Evolutionary conservation across 352 stramenopile genomes (phyloP).

Genomic region (Phytophthora idaei): DNA sequence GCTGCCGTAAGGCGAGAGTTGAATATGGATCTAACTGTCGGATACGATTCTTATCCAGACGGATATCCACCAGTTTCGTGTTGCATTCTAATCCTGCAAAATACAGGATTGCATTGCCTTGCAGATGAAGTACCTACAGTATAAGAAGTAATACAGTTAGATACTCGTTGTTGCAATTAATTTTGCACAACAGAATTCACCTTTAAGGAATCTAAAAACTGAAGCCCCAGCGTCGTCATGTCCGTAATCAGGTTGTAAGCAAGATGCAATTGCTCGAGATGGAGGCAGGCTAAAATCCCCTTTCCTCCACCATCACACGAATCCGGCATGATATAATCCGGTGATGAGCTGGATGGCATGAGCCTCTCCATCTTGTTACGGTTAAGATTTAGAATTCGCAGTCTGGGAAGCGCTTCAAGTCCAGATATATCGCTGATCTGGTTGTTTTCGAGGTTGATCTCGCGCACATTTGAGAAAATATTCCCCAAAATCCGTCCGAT

Average conservation of each 20-base stretch:
- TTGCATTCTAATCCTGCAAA: slow-evolving; percentile 69
- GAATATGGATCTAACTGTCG: slow-evolving; percentile 72
- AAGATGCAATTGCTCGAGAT: slow-evolving; percentile 76
- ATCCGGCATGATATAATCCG: slow-evolving; percentile 36
- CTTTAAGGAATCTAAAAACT: slow-evolving; percentile 72
- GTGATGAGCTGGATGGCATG: slow-evolving; percentile 20
- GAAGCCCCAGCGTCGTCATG: slow-evolving; percentile 69
- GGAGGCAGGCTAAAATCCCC: slow-evolving; percentile 63
- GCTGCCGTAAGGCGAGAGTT: slow-evolving; percentile 48
- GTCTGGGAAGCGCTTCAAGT: slow-evolving; percentile 63
- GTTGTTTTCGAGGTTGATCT: slow-evolving; percentile 89
- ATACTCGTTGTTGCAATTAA: background rate
- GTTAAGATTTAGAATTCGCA: slow-evolving; percentile 75
- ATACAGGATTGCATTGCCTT: slow-evolving; percentile 81
- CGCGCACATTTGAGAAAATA: slow-evolving; percentile 65
- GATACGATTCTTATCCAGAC: slow-evolving; percentile 86
- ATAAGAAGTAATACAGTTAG: background rate
- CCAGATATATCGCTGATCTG: slow-evolving; percentile 76
- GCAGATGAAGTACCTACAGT: slow-evolving; percentile 67
- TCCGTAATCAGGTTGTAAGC: slow-evolving; percentile 84
- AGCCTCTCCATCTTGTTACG: slow-evolving; percentile 79
- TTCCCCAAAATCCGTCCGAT: slow-evolving; percentile 59
- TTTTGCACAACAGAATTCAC: slow-evolving; percentile 27
- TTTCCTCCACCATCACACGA: slow-evolving; percentile 38
- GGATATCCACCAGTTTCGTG: slow-evolving; percentile 69